Conservation (phyloP, 139 green algal species). For the Volvox africanus region DNA sequence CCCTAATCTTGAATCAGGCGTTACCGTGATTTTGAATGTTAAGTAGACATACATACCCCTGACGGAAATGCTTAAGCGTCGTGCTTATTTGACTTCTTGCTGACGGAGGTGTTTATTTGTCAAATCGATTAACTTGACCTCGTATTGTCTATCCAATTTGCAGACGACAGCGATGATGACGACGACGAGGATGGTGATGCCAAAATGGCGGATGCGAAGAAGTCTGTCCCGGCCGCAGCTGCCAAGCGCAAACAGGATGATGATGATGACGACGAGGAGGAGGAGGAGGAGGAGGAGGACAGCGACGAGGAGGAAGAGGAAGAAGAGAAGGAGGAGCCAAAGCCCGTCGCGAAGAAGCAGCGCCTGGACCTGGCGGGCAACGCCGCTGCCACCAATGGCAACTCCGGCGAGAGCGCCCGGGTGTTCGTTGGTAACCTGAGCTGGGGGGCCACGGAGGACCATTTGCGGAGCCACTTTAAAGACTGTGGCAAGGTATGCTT, state of each 20-base stretch:
- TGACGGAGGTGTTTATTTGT: too few species aligned
- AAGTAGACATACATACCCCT: too few species aligned
- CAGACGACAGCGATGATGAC: not conserved
- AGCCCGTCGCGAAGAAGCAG: slow-evolving; percentile 60
- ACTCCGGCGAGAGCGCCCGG: slow-evolving; percentile 49
- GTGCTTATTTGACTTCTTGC: too few species aligned
- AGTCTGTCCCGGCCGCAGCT: slow-evolving; percentile 32
- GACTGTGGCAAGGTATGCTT: slow-evolving; percentile 72
- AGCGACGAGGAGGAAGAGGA: slow-evolving; percentile 50
- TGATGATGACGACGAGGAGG: slow-evolving; percentile 46
- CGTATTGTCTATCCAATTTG: too few species aligned
- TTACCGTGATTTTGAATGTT: too few species aligned
- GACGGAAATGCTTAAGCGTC: too few species aligned
- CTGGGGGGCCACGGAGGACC: slow-evolving; percentile 70
- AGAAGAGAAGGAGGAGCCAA: slow-evolving; percentile 39
- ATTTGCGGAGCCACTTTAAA: slow-evolving; percentile 69
- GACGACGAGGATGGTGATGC: slow-evolving; percentile 40
- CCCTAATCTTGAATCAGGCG: too few species aligned
- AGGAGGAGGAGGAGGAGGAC: slow-evolving; percentile 41
- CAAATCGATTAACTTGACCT: too few species aligned
- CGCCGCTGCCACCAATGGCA: slow-evolving; percentile 35
- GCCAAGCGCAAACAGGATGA: slow-evolving; percentile 43
- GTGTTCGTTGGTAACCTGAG: slow-evolving; percentile 84
- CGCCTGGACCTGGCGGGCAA: slow-evolving; percentile 43
- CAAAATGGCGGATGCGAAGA: slow-evolving; percentile 29